These are phyloP conservation scores for Kazachstania sp. DNA, from an alignment of 1,139 yeast genomes.

Conservation along the genomic window DNA sequence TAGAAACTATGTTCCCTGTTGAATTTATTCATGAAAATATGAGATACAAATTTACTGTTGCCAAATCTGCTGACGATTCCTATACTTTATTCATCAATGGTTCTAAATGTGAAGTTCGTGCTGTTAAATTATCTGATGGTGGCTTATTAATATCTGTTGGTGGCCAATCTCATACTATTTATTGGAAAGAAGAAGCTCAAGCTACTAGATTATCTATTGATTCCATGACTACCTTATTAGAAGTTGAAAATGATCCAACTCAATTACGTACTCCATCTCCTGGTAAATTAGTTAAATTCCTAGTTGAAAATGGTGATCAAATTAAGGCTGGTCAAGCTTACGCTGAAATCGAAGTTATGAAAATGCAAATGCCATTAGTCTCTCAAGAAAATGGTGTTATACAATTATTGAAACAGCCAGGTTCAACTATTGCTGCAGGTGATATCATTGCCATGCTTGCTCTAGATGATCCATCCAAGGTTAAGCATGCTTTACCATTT, in stretches of 20 bases:
- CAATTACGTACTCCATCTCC: slow-evolving; percentile 98
- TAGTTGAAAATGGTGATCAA: slow-evolving; percentile 94
- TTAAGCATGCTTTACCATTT: slow-evolving; percentile 90
- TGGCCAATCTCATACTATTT: slow-evolving; percentile 89
- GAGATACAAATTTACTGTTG: slow-evolving; percentile 90
- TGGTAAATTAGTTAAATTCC: slow-evolving; percentile 88
- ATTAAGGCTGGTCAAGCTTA: slow-evolving; percentile 85
- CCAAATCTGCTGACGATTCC: slow-evolving; percentile 76
- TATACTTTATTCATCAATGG: slow-evolving; percentile 92
- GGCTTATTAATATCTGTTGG: slow-evolving; percentile 81
- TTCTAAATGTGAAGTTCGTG: slow-evolving; percentile 80
- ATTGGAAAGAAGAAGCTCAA: slow-evolving; percentile 96
- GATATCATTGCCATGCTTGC: slow-evolving; percentile 92
- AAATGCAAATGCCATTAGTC: slow-evolving; percentile 90
- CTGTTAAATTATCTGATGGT: slow-evolving; percentile 83
- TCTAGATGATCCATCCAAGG: slow-evolving; percentile 93
- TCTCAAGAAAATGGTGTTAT: slow-evolving; percentile 91
- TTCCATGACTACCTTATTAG: slow-evolving; percentile 86
- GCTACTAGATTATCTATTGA: slow-evolving; percentile 96
- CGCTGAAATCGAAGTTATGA: slow-evolving; percentile 99
- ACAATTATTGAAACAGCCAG: slow-evolving; percentile 95
- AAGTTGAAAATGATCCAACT: slow-evolving; percentile 95
- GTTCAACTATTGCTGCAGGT: slow-evolving; percentile 91
- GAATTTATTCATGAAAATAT: slow-evolving; percentile 93
- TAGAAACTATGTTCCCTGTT: slow-evolving; percentile 82